These are phyloP conservation scores for Pigoraptor vietnamica DNA, from an alignment of 78 protist species.

Conservation along the genomic window DNA sequence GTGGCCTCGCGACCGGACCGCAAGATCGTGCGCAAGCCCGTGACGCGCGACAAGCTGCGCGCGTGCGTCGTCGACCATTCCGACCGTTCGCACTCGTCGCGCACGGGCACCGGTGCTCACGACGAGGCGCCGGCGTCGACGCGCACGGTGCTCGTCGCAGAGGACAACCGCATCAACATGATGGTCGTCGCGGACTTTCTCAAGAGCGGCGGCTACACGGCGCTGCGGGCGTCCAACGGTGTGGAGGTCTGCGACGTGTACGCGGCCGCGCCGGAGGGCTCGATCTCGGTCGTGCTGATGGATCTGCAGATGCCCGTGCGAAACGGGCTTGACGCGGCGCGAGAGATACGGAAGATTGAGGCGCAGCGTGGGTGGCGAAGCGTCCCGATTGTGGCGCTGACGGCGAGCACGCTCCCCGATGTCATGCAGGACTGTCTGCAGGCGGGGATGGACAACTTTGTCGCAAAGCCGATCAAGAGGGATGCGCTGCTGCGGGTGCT, in stretches of 20 bases:
- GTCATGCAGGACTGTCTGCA: constrained; percentile 33
- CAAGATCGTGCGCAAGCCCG: not conserved
- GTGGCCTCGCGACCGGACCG: not conserved
- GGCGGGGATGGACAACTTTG: constrained; percentile 61
- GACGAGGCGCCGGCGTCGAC: not conserved
- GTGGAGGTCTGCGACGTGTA: constrained; percentile 41
- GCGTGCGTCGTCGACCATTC: not conserved
- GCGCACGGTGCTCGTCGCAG: constrained; percentile 39
- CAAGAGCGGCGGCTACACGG: constrained; percentile 8
- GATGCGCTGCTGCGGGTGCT: not conserved
- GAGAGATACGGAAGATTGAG: not conserved
- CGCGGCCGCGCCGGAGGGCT: not conserved
- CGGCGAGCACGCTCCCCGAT: constrained; percentile 45
- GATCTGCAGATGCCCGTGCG: constrained; percentile 75
- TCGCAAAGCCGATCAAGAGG: constrained; percentile 54
- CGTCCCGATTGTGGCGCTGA: constrained; percentile 51
- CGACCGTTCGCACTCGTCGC: not conserved
- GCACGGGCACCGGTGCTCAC: not conserved
- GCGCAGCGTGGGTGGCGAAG: not conserved
- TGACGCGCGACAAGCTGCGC: not conserved
- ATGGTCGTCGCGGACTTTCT: constrained; percentile 23
- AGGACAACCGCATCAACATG: constrained; percentile 56
- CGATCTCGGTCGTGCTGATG: constrained; percentile 46
- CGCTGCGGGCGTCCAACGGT: constrained; percentile 35
- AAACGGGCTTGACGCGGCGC: constrained; percentile 59